Evolutionary conservation across 495 filamentous ascomycete genomes (phyloP), one percentile per base, ranked within the genome.

Genomic region (Trichoderma asperelloides): DNA sequence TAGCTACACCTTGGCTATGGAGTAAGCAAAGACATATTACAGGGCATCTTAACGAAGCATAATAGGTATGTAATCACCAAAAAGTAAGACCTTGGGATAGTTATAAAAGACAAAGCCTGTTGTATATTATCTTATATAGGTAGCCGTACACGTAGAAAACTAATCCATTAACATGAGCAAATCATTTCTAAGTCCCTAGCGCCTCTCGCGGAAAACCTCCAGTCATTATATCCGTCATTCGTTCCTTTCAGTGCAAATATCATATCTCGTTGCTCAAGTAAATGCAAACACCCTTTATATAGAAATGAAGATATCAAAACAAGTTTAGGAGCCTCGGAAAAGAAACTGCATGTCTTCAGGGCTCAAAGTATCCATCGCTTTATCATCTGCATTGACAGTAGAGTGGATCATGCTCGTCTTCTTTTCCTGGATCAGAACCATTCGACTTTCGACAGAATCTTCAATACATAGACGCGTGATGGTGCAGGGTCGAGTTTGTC

Each of bases 321-420:
- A 3, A 63, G 18, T 65, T 69, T 70, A 79, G 25, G 28, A 70
- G 60, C 91, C 91, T 33, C 91, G 82, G 82, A 98, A 98, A 68
- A 98, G 78, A 79, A 98, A 98, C 76, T 96, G 87, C 83, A 98
- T 89, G 73, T 98, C 95, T 72, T 91, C 90, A 0, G 88, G 84
- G n/a, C 87, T 93, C 43, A 98, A 80, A 65, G 92, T 92, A 71
- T 97, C 91, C 85, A 97, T 87, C 0, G 93, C 90, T 2, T 84
- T 82, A 69, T 93, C 86, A 74, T 97, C 93, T 63, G 90, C 88
- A 74, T 97, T 96, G 74, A 98, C 92, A 1, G 94, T 98, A 47
- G 91, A 92, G 68, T 92, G 89, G 69, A 98, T 97, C 87, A 98
- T 90, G 67, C 90, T 91, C 0, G 91, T 89, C 78, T 98, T 98